phyloP scores from a whole-genome alignment of 2,329 filamentous ascomycete genomes.

The Fusarium pilosicola region DNA sequence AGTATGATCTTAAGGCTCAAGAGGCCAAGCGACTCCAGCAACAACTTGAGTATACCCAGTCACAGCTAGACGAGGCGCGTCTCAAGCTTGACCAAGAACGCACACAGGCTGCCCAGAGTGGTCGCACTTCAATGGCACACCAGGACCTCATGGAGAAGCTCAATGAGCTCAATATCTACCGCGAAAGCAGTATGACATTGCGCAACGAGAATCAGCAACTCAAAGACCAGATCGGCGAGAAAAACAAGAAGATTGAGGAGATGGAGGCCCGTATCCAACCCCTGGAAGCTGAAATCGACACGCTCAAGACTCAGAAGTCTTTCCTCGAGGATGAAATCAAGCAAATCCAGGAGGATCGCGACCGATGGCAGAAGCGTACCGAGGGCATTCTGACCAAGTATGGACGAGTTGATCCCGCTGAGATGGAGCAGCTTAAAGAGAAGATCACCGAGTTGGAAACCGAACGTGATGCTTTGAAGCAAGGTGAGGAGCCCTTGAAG shows the following conservation, averaged over 20 bases:
- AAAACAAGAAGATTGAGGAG: constrained; percentile 77
- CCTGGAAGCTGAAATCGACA: constrained; percentile 80
- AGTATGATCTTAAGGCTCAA: constrained; percentile 87
- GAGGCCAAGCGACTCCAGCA: constrained; percentile 90
- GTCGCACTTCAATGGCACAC: constrained; percentile 79
- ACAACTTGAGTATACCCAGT: constrained; percentile 86
- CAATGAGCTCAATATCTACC: constrained; percentile 94
- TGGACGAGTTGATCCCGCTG: constrained; percentile 91
- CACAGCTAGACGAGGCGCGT: constrained; percentile 87
- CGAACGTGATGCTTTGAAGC: constrained; percentile 69
- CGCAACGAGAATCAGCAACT: constrained; percentile 86
- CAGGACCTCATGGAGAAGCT: constrained; percentile 94
- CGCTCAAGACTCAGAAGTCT: constrained; percentile 82
- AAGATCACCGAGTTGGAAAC: constrained; percentile 73
- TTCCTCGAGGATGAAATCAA: constrained; percentile 89
- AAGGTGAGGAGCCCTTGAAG: constrained; percentile 62
- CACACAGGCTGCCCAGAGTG: constrained; percentile 76
- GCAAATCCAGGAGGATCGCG: constrained; percentile 88
- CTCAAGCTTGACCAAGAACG: constrained; percentile 93
- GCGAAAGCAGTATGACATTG: constrained; percentile 92
- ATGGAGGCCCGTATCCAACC: constrained; percentile 82
- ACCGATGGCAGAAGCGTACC: constrained; percentile 94
- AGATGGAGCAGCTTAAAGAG: constrained; percentile 88
- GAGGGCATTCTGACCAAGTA: constrained; percentile 97
- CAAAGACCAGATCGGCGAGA: constrained; percentile 79